A percentile compares a stretch with the other conserved stretches of the same genome.
phyloP scores from a whole-genome alignment of 225 moss, liverwort and hornwort genomes.

The Marchantia polymorpha region DNA sequence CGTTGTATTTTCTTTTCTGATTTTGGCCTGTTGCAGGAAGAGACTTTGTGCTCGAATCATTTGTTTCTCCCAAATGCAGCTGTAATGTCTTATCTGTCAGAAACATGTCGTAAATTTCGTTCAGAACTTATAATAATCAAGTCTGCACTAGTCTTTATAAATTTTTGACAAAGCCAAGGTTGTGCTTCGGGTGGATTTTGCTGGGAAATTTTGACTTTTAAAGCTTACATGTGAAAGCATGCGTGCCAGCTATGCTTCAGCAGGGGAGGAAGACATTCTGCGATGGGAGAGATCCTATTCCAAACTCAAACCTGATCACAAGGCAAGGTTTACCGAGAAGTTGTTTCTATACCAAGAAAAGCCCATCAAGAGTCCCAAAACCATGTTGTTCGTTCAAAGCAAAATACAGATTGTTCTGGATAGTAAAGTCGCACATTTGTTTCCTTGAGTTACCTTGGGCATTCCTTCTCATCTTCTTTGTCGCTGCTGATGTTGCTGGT shows the following conservation, averaged over 20 bases:
- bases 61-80: background rate
- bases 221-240: background rate
- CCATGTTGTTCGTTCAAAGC: too few species aligned
- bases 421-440: background rate
- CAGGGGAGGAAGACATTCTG: conserved; percentile 64
- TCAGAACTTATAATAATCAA: background rate
- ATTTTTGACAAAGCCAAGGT: background rate
- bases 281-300: conserved; percentile 73
- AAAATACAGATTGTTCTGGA: background rate
- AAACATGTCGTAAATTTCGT: background rate
- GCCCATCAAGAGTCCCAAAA: too few species aligned
- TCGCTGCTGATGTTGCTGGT: background rate
- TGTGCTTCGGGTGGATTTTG: too few species aligned
- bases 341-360: background rate
- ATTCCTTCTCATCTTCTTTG: background rate
- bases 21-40: background rate
- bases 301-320: conserved; percentile 53
- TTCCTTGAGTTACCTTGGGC: background rate
- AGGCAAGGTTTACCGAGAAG: conserved; percentile 36
- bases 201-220: background rate
- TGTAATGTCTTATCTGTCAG: background rate
- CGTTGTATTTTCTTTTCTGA: background rate
- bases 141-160: background rate
- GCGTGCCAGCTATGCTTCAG: conserved; percentile 57
- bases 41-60: background rate